Evolutionary conservation across 345 rosid genomes (phyloP).

Genomic region (Populus pruinosa): DNA sequence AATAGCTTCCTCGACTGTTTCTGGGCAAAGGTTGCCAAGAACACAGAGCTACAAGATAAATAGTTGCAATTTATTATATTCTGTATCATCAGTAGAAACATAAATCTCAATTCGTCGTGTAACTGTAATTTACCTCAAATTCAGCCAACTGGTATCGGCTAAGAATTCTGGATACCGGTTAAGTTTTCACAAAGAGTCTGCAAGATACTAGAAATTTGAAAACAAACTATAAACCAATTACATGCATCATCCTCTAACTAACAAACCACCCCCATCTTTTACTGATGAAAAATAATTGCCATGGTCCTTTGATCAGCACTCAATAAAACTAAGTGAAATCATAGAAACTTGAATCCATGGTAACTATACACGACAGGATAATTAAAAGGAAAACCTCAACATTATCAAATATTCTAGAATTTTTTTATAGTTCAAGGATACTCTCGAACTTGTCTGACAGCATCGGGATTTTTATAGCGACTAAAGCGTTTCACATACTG

Average conservation of each 20-base stretch:
- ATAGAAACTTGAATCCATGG: background rate
- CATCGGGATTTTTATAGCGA: slow-evolving; percentile 97
- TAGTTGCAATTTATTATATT: too few species aligned
- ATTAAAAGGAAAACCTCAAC: background rate
- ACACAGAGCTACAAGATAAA: slow-evolving; percentile 62
- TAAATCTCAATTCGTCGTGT: background rate
- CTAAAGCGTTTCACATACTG: slow-evolving; percentile 98
- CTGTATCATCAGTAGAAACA: background rate
- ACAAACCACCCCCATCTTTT: background rate
- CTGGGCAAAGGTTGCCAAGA: slow-evolving; percentile 97
- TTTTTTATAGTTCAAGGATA: slow-evolving; percentile 49
- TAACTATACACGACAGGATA: background rate
- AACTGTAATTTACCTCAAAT: slow-evolving; percentile 63
- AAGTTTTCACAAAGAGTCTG: slow-evolving; percentile 34
- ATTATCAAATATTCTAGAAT: background rate
- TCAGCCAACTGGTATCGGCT: slow-evolving; percentile 87
- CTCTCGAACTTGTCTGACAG: slow-evolving; percentile 98
- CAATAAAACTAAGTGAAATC: background rate
- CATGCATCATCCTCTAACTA: background rate
- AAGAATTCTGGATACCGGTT: slow-evolving; percentile 61
- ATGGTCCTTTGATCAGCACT: background rate
- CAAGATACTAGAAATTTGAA: background rate
- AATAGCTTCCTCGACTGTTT: slow-evolving; percentile 95
- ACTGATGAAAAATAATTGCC: background rate
- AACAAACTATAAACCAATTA: background rate